Evolutionary conservation across 495 filamentous ascomycete species (phyloP), one percentile per base, ranked within the genome.

Genomic region (Stereocaulon alpinum): DNA sequence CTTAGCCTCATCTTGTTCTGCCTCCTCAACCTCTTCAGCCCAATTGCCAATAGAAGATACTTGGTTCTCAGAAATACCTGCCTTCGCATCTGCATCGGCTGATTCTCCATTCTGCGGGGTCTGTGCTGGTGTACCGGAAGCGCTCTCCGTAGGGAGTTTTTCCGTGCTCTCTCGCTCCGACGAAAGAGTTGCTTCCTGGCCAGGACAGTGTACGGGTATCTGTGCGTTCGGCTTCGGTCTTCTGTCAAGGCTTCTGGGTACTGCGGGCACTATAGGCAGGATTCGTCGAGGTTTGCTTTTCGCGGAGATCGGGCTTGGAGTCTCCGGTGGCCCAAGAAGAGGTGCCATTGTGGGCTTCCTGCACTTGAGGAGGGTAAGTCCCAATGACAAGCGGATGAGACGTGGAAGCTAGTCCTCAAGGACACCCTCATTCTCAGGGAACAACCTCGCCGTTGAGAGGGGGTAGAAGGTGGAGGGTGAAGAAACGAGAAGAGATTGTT

Each of bases 161-260:
- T 50, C 15, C 29, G 11, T 29, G 24, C 18, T 29, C 24, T 15
- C 17, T 34, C 4, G 27, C 12, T 4, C 24, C 0, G 14, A 20
- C 2, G 30, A 20, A 6, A 18, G 22, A 18, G 14, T 10, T 49
- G 45, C 18, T 30, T 41, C 34, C 17, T 7, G 10, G n/a, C 14
- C 7, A 37, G 17, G 5, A 14, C 11, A 40, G 7, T 4, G 15
- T 29, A 18, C 15, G 7, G 32, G 34, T 18, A 4, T 40, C 18
- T 51, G 44, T 5, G 9, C 34, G 2, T 47, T 59, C 24, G 27
- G 18, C 27, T 20, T 43, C 27, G 27, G n/a, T 42, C 41, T 41
- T 30, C 34, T 66, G 32, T 66, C 64, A 51, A 60, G 54, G 41
- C 56, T 66, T 27, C 64, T 42, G 17, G 64, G 64, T 52, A 66